A percentile compares a stretch with the other conserved stretches of the same genome.
These are phyloP conservation scores for Oryza meridionalis DNA, from an alignment of 176 grass and related monocot species.

Conservation along the genomic window DNA sequence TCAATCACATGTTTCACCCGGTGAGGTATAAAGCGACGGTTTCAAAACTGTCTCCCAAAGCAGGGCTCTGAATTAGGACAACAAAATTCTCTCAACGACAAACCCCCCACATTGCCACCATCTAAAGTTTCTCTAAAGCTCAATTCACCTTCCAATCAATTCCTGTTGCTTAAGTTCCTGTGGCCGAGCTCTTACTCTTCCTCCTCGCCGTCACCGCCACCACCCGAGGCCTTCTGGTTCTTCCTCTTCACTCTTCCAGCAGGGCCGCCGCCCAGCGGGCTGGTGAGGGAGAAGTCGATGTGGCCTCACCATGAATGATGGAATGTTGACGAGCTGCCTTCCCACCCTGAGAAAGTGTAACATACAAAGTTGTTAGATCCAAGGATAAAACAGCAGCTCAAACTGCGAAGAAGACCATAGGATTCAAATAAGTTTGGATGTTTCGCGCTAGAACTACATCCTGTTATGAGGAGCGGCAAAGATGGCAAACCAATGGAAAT, in stretches of 20 bases:
- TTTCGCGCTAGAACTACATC: neutral
- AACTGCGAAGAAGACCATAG: neutral
- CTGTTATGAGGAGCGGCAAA: neutral
- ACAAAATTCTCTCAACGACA: neutral
- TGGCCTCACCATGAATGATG: conserved; percentile 81
- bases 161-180: conserved; percentile 7
- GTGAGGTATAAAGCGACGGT: neutral
- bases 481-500: neutral
- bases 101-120: neutral
- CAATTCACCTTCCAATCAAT: neutral
- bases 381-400: neutral
- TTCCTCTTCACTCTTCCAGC: conserved; percentile 72
- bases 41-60: conserved; percentile 4
- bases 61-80: neutral
- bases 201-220: conserved; percentile 48
- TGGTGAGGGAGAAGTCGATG: conserved; percentile 63
- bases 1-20: neutral
- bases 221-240: conserved; percentile 64
- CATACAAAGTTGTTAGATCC: neutral
- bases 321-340: conserved; percentile 69
- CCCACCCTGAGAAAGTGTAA: conserved; percentile 52
- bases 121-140: neutral
- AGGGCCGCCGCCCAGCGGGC: conserved; percentile 61
- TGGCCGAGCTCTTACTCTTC: conserved; percentile 45
- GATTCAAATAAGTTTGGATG: neutral